A percentile compares a stretch with the other conserved stretches of the same genome.
phyloP scores from a whole-genome alignment of 208 protist genomes.

The Balamuthia mandrillaris region DNA sequence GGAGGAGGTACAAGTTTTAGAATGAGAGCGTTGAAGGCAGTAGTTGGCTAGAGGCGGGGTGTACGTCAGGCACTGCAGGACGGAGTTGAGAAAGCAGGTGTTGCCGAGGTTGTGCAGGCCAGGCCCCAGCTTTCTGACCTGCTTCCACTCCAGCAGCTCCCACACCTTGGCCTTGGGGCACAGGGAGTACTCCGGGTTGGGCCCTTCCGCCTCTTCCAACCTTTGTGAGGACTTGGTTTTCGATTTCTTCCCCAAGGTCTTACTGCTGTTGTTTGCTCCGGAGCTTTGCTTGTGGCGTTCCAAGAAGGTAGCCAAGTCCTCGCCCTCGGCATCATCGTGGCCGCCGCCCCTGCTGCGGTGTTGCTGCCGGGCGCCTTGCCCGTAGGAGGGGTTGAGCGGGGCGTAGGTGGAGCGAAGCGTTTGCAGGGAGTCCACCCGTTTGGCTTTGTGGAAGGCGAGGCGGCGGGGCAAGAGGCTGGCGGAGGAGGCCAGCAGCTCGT shows the following conservation, averaged over 20 bases:
- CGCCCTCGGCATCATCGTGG: no score
- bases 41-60: slow-evolving; percentile 70
- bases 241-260: background rate
- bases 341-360: background rate
- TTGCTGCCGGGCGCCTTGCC: no score
- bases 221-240: background rate
- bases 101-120: slow-evolving; percentile 77
- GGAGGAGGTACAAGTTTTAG: slow-evolving; percentile 35
- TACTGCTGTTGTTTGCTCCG: background rate
- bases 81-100: slow-evolving; percentile 81
- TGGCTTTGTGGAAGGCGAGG: slow-evolving; percentile 17
- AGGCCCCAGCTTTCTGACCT: slow-evolving; percentile 43
- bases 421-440: background rate
- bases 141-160: background rate
- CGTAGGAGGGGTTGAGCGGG: slow-evolving; percentile 14
- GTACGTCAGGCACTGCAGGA: slow-evolving; percentile 78
- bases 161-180: slow-evolving; percentile 26
- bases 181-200: slow-evolving; percentile 5
- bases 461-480: background rate
- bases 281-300: no score
- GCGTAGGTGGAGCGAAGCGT: slow-evolving; percentile 25
- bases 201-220: background rate
- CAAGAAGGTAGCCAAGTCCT: no score
- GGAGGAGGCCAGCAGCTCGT: slow-evolving; percentile 10
- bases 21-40: slow-evolving; percentile 36